Evolutionary conservation across 495 filamentous ascomycete genomes (phyloP).

Genomic region (Annulohypoxylon moriforme): DNA sequence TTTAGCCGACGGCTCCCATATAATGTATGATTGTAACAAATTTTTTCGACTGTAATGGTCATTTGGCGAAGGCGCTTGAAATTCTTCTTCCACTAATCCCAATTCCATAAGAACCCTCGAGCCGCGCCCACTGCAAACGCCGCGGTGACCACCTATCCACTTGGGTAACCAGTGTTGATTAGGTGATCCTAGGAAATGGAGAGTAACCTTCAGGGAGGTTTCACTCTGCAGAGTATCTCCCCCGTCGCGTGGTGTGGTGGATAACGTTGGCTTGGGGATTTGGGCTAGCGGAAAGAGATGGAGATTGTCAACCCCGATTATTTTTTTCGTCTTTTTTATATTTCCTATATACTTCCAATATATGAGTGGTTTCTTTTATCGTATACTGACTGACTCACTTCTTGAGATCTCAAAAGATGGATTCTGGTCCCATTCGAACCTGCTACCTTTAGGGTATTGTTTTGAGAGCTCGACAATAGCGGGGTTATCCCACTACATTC

Average conservation of each 20-base stretch:
- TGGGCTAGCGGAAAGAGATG: slow-evolving; percentile 59
- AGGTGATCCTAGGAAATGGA: slow-evolving; percentile 62
- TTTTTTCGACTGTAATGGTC: slow-evolving; percentile 61
- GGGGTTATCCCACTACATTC: no score
- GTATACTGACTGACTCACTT: slow-evolving; percentile 24
- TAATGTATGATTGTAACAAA: slow-evolving; percentile 13
- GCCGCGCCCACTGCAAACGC: slow-evolving; percentile 65
- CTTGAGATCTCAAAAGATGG: slow-evolving; percentile 26
- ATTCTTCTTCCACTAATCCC: slow-evolving; percentile 56
- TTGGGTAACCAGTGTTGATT: slow-evolving; percentile 63
- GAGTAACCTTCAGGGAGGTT: slow-evolving; percentile 61
- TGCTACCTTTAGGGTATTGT: slow-evolving; percentile 14
- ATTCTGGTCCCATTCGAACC: slow-evolving; percentile 27
- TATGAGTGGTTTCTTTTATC: not conserved
- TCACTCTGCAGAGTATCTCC: slow-evolving; percentile 66
- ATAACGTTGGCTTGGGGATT: slow-evolving; percentile 64
- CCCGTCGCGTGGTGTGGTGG: slow-evolving; percentile 65
- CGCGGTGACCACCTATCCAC: slow-evolving; percentile 63
- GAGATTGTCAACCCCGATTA: slow-evolving; percentile 57
- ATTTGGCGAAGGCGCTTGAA: slow-evolving; percentile 59
- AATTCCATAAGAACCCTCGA: slow-evolving; percentile 61
- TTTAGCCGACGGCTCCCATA: slow-evolving; percentile 19
- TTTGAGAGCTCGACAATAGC: slow-evolving; percentile 17
- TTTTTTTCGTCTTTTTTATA: slow-evolving; percentile 52
- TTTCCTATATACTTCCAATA: no score